Percentiles rank a stretch among this genome's conserved stretches.
Evolutionary conservation across 2,329 filamentous ascomycete genomes (phyloP).

Genomic region (Annulohypoxylon truncatum): DNA sequence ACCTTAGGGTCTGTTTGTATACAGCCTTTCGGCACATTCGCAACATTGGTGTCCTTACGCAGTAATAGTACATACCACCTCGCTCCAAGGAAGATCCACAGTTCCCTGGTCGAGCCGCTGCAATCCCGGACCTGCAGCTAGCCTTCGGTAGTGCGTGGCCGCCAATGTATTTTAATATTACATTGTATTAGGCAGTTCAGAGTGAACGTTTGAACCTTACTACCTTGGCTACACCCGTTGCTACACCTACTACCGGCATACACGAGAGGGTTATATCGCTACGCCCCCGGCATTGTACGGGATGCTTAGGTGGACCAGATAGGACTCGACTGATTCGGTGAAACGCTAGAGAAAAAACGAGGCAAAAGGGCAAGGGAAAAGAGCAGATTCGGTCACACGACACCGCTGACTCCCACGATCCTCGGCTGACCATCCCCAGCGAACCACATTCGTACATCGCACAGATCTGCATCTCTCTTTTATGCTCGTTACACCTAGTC

Average conservation of each 20-base stretch:
- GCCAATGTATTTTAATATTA: conserved; percentile 10
- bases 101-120: conserved; percentile 18
- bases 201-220: conserved; percentile 19
- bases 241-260: conserved; percentile 29
- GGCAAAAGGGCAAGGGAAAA: conserved; percentile 7
- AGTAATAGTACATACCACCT: background rate
- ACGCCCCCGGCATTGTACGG: conserved; percentile 12
- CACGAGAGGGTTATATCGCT: conserved; percentile 22
- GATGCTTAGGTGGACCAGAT: conserved; percentile 9
- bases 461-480: conserved; percentile 22
- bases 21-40: conserved; percentile 8
- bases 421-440: conserved; percentile 33
- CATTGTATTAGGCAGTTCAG: conserved; percentile 6
- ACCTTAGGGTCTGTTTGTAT: background rate
- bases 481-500: conserved; percentile 27
- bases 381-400: conserved; percentile 37
- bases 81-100: background rate
- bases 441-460: conserved; percentile 21
- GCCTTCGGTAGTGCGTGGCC: conserved; percentile 26
- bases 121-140: conserved; percentile 37
- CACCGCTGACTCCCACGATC: conserved; percentile 31
- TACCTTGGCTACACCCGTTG: conserved; percentile 6
- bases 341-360: conserved; percentile 21
- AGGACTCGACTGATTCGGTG: conserved; percentile 7
- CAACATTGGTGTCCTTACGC: background rate